phyloP scores from a whole-genome alignment of 2,329 filamentous ascomycete species.

The Lachnellula subtilissima region DNA sequence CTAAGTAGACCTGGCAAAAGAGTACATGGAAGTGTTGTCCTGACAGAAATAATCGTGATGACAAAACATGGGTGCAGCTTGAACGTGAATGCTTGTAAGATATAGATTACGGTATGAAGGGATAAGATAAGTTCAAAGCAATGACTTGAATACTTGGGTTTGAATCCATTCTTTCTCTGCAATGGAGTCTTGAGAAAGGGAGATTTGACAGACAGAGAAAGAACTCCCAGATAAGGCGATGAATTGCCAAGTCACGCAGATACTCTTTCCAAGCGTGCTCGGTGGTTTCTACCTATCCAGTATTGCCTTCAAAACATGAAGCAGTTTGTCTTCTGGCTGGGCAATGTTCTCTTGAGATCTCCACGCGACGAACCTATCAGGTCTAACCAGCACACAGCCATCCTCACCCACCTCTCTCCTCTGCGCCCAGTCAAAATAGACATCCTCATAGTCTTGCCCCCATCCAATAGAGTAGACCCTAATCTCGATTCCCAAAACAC shows the following conservation, averaged over 20 bases:
- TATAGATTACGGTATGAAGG: too few relatives aligned
- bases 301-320: constrained; percentile 13
- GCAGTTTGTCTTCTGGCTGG: constrained; percentile 9
- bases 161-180: too few relatives aligned
- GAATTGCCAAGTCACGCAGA: too few relatives aligned
- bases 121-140: too few relatives aligned
- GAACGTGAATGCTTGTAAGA: too few relatives aligned
- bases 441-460: constrained; percentile 55
- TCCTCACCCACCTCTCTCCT: constrained; percentile 51
- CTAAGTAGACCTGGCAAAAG: too few relatives aligned
- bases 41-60: too few relatives aligned
- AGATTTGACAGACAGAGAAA: background rate
- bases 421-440: constrained; percentile 56
- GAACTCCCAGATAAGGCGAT: background rate
- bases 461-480: constrained; percentile 50
- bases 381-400: constrained; percentile 53
- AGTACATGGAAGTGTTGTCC: too few relatives aligned
- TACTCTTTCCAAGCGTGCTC: too few relatives aligned
- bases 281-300: constrained; percentile 3
- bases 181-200: background rate
- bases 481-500: constrained; percentile 42
- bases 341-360: constrained; percentile 11
- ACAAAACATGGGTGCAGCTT: too few relatives aligned
- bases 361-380: constrained; percentile 42
- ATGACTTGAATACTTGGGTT: too few relatives aligned